phyloP scores from a whole-genome alignment of 495 filamentous ascomycete genomes.

The Penicillium macrosclerotiorum region DNA sequence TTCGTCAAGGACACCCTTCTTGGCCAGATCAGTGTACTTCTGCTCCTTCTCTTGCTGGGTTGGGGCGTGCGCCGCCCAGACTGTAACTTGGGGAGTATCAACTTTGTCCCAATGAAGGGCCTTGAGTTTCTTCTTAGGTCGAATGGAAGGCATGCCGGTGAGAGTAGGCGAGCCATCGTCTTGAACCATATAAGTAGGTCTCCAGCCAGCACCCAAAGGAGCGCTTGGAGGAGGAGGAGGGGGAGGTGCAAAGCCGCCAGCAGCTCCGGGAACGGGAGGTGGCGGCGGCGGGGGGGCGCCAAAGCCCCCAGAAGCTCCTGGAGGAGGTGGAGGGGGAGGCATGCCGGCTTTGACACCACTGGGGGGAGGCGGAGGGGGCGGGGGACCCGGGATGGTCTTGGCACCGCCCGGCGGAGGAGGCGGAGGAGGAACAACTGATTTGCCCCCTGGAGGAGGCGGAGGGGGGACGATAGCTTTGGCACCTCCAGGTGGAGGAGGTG shows the following conservation, averaged over 20 bases:
- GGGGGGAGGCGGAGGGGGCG: conserved; percentile 46
- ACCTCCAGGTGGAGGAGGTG: conserved; percentile 32
- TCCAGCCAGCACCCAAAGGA: conserved; percentile 57
- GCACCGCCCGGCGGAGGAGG: conserved; percentile 40
- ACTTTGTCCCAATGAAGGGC: conserved; percentile 99
- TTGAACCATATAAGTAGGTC: conserved; percentile 48
- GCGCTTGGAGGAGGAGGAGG: conserved; percentile 59
- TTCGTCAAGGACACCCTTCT: conserved; percentile 93
- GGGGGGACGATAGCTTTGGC: conserved; percentile 24
- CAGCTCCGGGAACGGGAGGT: conserved; percentile 48
- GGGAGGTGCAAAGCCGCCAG: conserved; percentile 40
- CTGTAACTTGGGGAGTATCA: conserved; percentile 87
- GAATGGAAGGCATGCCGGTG: conserved; percentile 66
- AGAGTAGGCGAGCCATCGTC: conserved; percentile 36
- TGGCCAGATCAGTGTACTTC: conserved; percentile 88
- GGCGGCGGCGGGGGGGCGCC: conserved; percentile 41
- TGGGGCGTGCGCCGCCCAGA: conserved; percentile 87
- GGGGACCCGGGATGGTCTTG: conserved; percentile 41
- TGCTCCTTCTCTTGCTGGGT: conserved; percentile 82
- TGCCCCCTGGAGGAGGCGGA: conserved; percentile 37
- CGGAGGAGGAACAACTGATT: conserved; percentile 18
- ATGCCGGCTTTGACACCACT: conserved; percentile 35
- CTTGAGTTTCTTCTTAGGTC: conserved; percentile 99
- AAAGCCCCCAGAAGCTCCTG: conserved; percentile 29
- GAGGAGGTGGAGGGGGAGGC: conserved; percentile 43